Evolutionary conservation across 345 rosid species (phyloP).

Genomic region (Sisymbrium irio): DNA sequence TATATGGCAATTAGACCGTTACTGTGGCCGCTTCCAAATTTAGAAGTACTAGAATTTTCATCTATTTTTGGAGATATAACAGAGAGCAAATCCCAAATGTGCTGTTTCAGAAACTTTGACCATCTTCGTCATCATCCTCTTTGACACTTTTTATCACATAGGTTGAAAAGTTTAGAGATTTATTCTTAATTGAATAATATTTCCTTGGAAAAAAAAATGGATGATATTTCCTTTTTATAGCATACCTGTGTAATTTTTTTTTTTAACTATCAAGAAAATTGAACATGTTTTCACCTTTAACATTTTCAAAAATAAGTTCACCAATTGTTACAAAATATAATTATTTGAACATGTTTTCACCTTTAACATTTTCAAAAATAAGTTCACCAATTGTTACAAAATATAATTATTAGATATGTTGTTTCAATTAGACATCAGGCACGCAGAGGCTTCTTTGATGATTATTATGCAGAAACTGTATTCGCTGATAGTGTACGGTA

Average conservation of each 20-base stretch:
- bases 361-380: neutral
- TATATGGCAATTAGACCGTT: slow-evolving; percentile 8
- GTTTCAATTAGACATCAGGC: neutral
- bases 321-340: neutral
- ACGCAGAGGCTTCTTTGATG: neutral
- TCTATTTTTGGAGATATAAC: neutral
- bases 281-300: neutral
- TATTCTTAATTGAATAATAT: neutral
- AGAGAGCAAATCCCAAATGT: slow-evolving; percentile 13
- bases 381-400: neutral
- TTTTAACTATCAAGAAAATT: neutral
- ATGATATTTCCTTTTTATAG: neutral
- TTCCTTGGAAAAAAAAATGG: too few species aligned
- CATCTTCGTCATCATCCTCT: neutral
- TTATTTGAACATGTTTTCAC: neutral
- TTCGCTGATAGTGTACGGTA: neutral
- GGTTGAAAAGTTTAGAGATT: neutral
- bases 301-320: neutral
- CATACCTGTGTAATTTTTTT: neutral
- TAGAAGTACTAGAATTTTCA: slow-evolving; percentile 7
- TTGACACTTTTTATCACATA: slow-evolving; percentile 5
- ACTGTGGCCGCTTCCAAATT: slow-evolving; percentile 3
- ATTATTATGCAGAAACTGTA: neutral
- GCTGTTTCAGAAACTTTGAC: slow-evolving; percentile 20
- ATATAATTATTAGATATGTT: neutral